Evolutionary conservation across 2,329 filamentous ascomycete species (phyloP).

Genomic region (Neurospora sp.): DNA sequence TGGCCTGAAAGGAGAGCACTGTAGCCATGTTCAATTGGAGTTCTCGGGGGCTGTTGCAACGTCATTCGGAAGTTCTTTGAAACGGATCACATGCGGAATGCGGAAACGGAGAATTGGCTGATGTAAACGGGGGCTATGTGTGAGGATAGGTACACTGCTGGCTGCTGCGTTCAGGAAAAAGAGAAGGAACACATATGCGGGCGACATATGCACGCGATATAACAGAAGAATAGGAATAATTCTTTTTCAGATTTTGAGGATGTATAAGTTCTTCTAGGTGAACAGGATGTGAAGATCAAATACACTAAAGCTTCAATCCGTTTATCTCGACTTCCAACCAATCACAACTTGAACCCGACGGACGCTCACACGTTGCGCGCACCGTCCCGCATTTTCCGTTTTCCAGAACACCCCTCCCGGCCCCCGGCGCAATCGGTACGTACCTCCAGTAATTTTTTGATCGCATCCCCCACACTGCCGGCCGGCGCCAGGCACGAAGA

Average conservation of each 20-base stretch:
- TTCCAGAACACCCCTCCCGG: not conserved
- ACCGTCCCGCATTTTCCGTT: slow-evolving; percentile 7
- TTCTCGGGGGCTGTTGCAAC: not conserved
- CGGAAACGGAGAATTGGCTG: not conserved
- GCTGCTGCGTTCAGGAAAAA: not conserved
- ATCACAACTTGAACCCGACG: not conserved
- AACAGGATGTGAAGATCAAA: not conserved
- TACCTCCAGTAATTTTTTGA: not conserved
- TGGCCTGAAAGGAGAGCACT: not conserved
- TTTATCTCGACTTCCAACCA: not conserved
- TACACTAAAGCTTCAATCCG: not conserved
- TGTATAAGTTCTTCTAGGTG: not conserved
- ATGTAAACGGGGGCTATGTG: not conserved
- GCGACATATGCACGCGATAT: not conserved
- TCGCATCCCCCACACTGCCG: not conserved
- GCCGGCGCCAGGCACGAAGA: not conserved
- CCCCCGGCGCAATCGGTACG: not conserved
- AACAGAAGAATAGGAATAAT: too few species aligned
- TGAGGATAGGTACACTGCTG: not conserved
- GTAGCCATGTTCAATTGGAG: not conserved
- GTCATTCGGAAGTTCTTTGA: not conserved
- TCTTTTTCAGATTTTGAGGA: too few species aligned
- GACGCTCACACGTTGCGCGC: not conserved
- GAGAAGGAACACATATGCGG: not conserved
- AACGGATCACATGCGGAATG: not conserved